Evolutionary conservation across 768 basidiomycete genomes (phyloP), one percentile per base, ranked within the genome.

Genomic region (Trametes punicea): DNA sequence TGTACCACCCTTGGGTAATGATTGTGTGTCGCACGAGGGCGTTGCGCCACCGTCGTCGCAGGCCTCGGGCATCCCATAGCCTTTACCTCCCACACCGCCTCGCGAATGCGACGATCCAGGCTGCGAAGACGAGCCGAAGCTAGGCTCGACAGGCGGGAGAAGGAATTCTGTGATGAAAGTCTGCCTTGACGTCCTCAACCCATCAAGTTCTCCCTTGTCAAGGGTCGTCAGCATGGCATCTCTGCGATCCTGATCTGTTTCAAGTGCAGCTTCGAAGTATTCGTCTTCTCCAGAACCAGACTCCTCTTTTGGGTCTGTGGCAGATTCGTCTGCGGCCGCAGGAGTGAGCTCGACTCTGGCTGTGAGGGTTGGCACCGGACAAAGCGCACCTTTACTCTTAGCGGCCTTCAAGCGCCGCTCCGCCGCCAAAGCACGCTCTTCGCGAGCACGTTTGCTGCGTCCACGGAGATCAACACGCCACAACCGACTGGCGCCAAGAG

Each of bases 371-470:
- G n/a, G n/a, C n/a, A n/a, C n/a, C n/a, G n/a, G n/a, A n/a, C n/a
- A 16, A 31, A 13, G 15, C 34, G 9, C 6, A 73, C 73, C 61
- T 62, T 65, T 65, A 27, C 66, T 67, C 67, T 79, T 76, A 42
- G 84, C 64, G 8, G 76, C 74, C 46, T 69, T 70, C 11, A 88
- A 48, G 30, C 91, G 78, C 20, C 73, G 75, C 69, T 93, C 88
- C 6, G 80, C 81, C n/a, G 90, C 90, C 31, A 83, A 61, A 1
- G 88, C 90, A 53, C 90, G 78, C 66, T 90, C 88, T 61, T 90
- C 89, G 56, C 90, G 74, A 13, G 89, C 90, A 29, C 86, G 78
- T 67, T 90, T 90, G 67, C 90, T 93, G 64, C 6, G 9, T 16
- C 20, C 20, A 10, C 23, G 23, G 23, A 40, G 20, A 38, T 13